Percentiles rank a stretch among this genome's conserved stretches.
phyloP scores from a whole-genome alignment of 441 rosid genomes.

The Corymbia citriodora region DNA sequence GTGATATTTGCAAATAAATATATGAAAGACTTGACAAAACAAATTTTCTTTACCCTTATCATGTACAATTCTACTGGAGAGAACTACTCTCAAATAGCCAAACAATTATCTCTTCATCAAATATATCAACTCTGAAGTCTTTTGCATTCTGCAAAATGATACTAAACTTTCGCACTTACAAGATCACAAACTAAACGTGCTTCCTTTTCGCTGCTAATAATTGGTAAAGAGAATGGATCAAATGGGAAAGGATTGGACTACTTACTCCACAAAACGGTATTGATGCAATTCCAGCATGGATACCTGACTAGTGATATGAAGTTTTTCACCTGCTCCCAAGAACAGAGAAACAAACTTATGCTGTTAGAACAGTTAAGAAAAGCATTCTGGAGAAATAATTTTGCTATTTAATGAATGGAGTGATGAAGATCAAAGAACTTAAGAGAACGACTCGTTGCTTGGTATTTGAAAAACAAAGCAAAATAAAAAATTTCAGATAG shows the following conservation, averaged over 20 bases:
- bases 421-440: not conserved
- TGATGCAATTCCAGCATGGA: conserved; percentile 69
- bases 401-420: not conserved
- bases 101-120: not conserved
- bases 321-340: conserved; percentile 59
- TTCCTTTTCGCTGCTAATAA: not conserved
- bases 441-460: not conserved
- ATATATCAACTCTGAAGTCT: not conserved
- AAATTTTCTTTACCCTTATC: too few relatives aligned
- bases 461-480: not conserved
- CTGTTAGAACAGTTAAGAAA: not conserved
- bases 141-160: not conserved
- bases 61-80: too few relatives aligned
- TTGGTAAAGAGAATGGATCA: not conserved
- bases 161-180: not conserved
- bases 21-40: too few relatives aligned
- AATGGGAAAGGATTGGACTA: not conserved
- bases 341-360: not conserved
- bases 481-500: not conserved
- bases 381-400: not conserved
- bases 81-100: too few relatives aligned
- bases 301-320: conserved; percentile 71
- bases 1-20: too few relatives aligned
- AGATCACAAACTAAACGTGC: not conserved
- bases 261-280: conserved; percentile 75